A percentile compares a stretch with the other conserved stretches of the same genome.
These are phyloP conservation scores for Cutaneotrichosporon dermatis DNA, from an alignment of 1,284 basidiomycete species.

Conservation along the genomic window DNA sequence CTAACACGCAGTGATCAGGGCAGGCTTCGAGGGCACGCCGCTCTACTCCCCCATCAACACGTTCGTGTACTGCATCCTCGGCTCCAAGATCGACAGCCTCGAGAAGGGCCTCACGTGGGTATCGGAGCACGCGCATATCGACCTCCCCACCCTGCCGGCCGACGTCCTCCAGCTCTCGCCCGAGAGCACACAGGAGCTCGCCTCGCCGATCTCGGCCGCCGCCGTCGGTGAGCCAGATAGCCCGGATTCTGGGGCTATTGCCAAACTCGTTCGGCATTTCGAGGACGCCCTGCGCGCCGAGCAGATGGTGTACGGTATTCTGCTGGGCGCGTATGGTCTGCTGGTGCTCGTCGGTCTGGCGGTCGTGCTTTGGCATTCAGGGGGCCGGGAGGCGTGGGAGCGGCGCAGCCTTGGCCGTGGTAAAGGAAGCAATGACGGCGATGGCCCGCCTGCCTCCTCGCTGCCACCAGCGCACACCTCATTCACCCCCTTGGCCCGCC, in stretches of 20 bases:
- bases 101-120: slow-evolving; percentile 87
- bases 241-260: slow-evolving; percentile 63
- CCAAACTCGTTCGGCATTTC: slow-evolving; percentile 68
- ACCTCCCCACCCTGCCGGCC: slow-evolving; percentile 69
- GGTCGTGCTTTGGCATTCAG: slow-evolving; percentile 41
- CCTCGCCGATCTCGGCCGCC: slow-evolving; percentile 69
- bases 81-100: slow-evolving; percentile 78
- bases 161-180: slow-evolving; percentile 71
- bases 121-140: slow-evolving; percentile 74
- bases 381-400: slow-evolving; percentile 7
- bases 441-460: background rate
- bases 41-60: slow-evolving; percentile 75
- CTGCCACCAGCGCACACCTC: background rate
- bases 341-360: slow-evolving; percentile 37
- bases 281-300: slow-evolving; percentile 69
- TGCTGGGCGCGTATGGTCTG: slow-evolving; percentile 68
- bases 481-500: background rate
- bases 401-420: background rate
- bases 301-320: slow-evolving; percentile 71
- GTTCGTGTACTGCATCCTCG: slow-evolving; percentile 83
- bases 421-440: background rate
- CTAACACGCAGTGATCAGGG: slow-evolving; percentile 53
- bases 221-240: slow-evolving; percentile 60
- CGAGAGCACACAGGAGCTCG: slow-evolving; percentile 65
- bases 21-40: slow-evolving; percentile 75